phyloP scores from a whole-genome alignment of 306 rosid genomes.

The Rosa rugosa region DNA sequence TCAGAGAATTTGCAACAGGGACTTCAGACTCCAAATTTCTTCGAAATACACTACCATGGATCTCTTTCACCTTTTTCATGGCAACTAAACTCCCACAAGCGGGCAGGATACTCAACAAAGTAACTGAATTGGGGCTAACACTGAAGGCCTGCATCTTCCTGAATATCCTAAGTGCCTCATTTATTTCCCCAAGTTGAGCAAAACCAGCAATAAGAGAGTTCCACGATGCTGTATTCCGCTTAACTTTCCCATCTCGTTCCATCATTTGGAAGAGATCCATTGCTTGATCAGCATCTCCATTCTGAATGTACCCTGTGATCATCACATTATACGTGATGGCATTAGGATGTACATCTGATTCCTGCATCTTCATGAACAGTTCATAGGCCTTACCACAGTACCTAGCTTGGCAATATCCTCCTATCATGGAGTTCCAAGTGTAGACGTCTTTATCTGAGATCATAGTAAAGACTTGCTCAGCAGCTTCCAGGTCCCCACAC shows the following conservation, averaged over 20 bases:
- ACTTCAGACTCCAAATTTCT: slow-evolving; percentile 58
- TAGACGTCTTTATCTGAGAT: slow-evolving; percentile 68
- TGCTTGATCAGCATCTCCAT: slow-evolving; percentile 79
- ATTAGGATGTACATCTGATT: slow-evolving; percentile 69
- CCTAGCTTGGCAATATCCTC: slow-evolving; percentile 86
- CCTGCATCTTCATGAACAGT: slow-evolving; percentile 75
- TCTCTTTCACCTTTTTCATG: slow-evolving; percentile 66
- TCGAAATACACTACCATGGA: slow-evolving; percentile 73
- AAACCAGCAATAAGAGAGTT: slow-evolving; percentile 83
- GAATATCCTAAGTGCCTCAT: slow-evolving; percentile 71
- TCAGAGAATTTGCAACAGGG: slow-evolving; percentile 60
- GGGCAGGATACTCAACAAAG: slow-evolving; percentile 73
- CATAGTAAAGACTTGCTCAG: slow-evolving; percentile 56
- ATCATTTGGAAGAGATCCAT: slow-evolving; percentile 71
- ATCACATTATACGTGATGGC: slow-evolving; percentile 79
- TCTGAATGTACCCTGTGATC: slow-evolving; percentile 85
- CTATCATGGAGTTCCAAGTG: slow-evolving; percentile 93
- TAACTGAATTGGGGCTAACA: slow-evolving; percentile 63
- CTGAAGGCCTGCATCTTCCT: slow-evolving; percentile 68
- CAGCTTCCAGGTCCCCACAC: slow-evolving; percentile 80
- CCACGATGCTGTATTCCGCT: slow-evolving; percentile 82
- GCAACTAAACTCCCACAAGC: slow-evolving; percentile 71
- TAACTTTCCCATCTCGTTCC: slow-evolving; percentile 73
- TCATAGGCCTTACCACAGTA: slow-evolving; percentile 87
- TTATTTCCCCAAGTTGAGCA: slow-evolving; percentile 63